These are phyloP conservation scores for Saccharomycopsis sp. DNA, from an alignment of 805 yeast species.

Conservation along the genomic window DNA sequence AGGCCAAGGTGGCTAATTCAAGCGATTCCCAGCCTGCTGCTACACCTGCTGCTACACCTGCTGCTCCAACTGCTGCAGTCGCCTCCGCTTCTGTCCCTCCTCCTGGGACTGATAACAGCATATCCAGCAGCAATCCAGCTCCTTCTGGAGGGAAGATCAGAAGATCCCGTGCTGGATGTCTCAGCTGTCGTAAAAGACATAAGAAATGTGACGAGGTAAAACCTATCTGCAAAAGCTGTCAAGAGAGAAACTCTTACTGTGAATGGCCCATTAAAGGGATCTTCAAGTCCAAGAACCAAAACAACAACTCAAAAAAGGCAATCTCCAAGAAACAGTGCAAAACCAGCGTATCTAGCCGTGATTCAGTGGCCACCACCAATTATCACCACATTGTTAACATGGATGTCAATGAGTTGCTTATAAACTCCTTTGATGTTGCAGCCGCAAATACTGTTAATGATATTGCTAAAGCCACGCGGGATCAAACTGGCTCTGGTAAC, in stretches of 20 bases:
- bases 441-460: not conserved
- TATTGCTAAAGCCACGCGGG: not conserved
- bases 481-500: not conserved
- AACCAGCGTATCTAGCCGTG: not conserved
- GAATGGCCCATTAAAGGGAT: conserved; percentile 29
- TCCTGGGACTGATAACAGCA: conserved; percentile 7
- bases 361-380: not conserved
- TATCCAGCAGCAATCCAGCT: not conserved
- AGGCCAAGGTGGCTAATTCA: conserved; percentile 18
- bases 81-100: conserved; percentile 23
- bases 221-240: conserved; percentile 53
- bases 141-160: conserved; percentile 6
- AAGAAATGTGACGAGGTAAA: conserved; percentile 62
- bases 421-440: not conserved
- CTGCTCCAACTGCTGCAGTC: conserved; percentile 6
- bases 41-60: conserved; percentile 22
- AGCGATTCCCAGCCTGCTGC: too few relatives aligned
- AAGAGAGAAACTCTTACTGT: conserved; percentile 37
- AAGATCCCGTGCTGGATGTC: conserved; percentile 41
- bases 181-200: conserved; percentile 58
- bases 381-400: not conserved
- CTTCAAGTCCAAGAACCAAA: conserved; percentile 10
- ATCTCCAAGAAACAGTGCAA: not conserved
- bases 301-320: conserved; percentile 3
- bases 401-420: not conserved